phyloP scores from a whole-genome alignment of 148 eudicot species.

The Tetragonia tetragonoides region DNA sequence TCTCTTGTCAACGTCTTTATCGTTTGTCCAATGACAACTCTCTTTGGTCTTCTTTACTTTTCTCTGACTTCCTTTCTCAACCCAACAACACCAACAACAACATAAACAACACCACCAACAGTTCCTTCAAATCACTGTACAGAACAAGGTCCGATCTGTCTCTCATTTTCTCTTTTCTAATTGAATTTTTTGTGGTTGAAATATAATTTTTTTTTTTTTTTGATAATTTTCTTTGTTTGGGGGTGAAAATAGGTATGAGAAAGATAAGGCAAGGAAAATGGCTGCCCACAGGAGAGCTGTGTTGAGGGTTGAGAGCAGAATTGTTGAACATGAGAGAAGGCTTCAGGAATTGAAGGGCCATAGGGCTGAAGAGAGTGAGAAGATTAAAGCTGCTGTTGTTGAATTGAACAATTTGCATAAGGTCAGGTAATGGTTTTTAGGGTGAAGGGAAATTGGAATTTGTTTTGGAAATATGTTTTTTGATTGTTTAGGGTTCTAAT shows the following conservation, averaged over 20 bases:
- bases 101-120: too few species aligned
- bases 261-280: constrained; percentile 50
- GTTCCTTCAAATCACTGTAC: constrained; percentile 46
- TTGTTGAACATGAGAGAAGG: constrained; percentile 45
- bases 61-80: constrained; percentile 49
- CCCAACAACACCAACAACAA: neutral
- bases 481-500: neutral
- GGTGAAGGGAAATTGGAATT: neutral
- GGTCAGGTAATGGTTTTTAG: constrained; percentile 49
- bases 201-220: neutral
- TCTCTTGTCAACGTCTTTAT: constrained; percentile 51
- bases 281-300: constrained; percentile 63
- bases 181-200: neutral
- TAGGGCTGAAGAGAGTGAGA: constrained; percentile 44
- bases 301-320: constrained; percentile 62
- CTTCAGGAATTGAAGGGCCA: constrained; percentile 37
- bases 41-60: constrained; percentile 62
- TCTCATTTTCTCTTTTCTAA: neutral
- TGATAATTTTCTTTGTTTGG: constrained; percentile 2
- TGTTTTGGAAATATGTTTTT: neutral
- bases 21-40: constrained; percentile 52
- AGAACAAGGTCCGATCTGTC: constrained; percentile 41
- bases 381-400: constrained; percentile 35
- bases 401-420: constrained; percentile 52
- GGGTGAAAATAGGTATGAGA: constrained; percentile 56